Percentiles rank a stretch among this genome's conserved stretches.
These are phyloP conservation scores for Talaromyces sp. DNA, from an alignment of 2,329 filamentous ascomycete species.

Conservation along the genomic window DNA sequence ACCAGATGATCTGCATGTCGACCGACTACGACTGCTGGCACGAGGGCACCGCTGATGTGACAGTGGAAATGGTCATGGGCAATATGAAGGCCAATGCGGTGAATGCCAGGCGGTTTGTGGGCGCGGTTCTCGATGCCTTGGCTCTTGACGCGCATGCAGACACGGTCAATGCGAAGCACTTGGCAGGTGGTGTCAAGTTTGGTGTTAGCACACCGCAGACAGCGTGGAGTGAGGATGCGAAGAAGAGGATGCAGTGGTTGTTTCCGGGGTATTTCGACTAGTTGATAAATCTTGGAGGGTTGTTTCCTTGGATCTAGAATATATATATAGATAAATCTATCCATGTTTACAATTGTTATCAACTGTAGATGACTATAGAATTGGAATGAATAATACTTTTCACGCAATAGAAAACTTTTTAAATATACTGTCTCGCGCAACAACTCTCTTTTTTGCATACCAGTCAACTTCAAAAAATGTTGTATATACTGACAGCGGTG, in stretches of 20 bases:
- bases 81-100: conserved; percentile 91
- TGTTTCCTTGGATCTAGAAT: neutral
- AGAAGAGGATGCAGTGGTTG: conserved; percentile 76
- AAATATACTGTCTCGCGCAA: too few relatives aligned
- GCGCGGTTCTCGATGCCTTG: conserved; percentile 80
- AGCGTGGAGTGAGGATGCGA: conserved; percentile 66
- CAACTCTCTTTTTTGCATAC: too few relatives aligned
- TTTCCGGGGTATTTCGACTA: conserved; percentile 70
- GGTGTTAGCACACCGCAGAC: conserved; percentile 79
- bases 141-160: conserved; percentile 70
- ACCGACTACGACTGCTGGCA: conserved; percentile 99
- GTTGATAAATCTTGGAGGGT: neutral
- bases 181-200: conserved; percentile 69
- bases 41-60: conserved; percentile 69
- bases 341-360: neutral
- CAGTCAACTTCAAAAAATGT: too few relatives aligned
- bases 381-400: neutral
- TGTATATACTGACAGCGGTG: too few relatives aligned
- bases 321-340: neutral
- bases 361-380: neutral
- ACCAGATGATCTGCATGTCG: conserved; percentile 99
- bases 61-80: conserved; percentile 93
- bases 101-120: conserved; percentile 82
- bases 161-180: conserved; percentile 73
- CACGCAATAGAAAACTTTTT: neutral